Percentiles rank a stretch among this genome's conserved stretches.
Conservation (phyloP, 257 asterid genomes). For the Salvia rosmarinus region DNA sequence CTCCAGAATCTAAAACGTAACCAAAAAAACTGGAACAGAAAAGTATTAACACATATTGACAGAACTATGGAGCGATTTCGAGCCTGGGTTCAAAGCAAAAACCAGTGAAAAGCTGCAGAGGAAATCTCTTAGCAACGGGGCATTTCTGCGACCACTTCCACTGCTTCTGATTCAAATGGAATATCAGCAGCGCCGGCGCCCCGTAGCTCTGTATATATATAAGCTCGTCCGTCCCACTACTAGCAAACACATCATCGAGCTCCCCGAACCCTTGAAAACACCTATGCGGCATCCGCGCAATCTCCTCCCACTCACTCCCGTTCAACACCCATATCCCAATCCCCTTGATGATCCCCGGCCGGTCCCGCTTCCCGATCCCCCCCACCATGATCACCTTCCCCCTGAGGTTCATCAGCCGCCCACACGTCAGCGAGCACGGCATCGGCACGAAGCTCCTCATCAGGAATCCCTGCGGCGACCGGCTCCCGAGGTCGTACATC, state of each 20-base stretch:
- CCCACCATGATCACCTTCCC: conserved; percentile 86
- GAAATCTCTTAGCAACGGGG: conserved; percentile 72
- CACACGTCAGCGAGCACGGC: conserved; percentile 88
- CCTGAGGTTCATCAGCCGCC: conserved; percentile 80
- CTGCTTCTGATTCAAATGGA: conserved; percentile 52
- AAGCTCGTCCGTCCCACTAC: conserved; percentile 78
- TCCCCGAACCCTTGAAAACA: conserved; percentile 94
- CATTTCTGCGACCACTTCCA: conserved; percentile 89
- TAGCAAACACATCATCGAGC: conserved; percentile 86
- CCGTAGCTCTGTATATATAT: conserved; percentile 88
- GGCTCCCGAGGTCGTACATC: conserved; percentile 49
- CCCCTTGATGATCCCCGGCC: conserved; percentile 83
- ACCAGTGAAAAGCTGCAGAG: conserved; percentile 84
- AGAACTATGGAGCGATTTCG: conserved; percentile 60
- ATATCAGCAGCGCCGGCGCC: conserved; percentile 67
- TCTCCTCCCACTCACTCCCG: conserved; percentile 76
- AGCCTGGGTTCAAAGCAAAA: conserved; percentile 89
- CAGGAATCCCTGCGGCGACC: conserved; percentile 43
- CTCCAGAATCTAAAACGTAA: background rate
- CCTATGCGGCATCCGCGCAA: conserved; percentile 80
- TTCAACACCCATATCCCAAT: conserved; percentile 80
- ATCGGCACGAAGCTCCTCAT: conserved; percentile 64
- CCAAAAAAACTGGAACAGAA: too few species aligned
- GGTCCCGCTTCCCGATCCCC: conserved; percentile 81
- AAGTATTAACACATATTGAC: too few species aligned